Evolutionary conservation across 371 early-diverging fungal genomes (phyloP).

Genomic region (Zychaea mexicana): DNA sequence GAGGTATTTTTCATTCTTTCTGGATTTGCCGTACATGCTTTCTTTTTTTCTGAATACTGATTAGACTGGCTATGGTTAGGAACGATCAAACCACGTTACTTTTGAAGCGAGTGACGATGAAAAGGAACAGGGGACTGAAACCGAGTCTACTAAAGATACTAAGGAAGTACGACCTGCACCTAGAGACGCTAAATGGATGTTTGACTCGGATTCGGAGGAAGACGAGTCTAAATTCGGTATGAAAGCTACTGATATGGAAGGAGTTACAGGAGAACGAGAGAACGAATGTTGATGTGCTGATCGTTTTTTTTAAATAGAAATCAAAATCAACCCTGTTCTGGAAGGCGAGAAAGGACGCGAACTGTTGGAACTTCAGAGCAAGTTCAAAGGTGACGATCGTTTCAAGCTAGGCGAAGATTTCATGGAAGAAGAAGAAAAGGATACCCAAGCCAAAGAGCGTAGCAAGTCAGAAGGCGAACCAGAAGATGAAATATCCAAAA

Average conservation of each 20-base stretch:
- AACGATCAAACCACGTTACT: conserved; percentile 23
- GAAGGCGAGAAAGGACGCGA: conserved; percentile 62
- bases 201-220: conserved; percentile 50
- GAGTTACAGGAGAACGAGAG: not conserved
- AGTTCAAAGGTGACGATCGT: conserved; percentile 59
- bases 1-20: no score
- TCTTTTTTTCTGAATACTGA: not conserved
- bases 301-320: conserved; percentile 16
- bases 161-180: conserved; percentile 23
- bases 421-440: conserved; percentile 47
- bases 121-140: conserved; percentile 13
- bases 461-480: not conserved
- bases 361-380: conserved; percentile 52
- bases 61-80: no score
- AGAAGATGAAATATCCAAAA: conserved; percentile 30
- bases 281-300: not conserved
- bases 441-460: conserved; percentile 26
- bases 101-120: conserved; percentile 33
- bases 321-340: conserved; percentile 60
- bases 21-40: no score
- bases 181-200: conserved; percentile 54
- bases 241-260: not conserved
- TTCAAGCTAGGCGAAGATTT: conserved; percentile 63
- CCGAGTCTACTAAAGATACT: conserved; percentile 14
- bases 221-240: conserved; percentile 19